Percentiles rank a stretch among this genome's conserved stretches.
phyloP scores from a whole-genome alignment of 2,329 filamentous ascomycete species.

The Aureobasidium mangrovei region DNA sequence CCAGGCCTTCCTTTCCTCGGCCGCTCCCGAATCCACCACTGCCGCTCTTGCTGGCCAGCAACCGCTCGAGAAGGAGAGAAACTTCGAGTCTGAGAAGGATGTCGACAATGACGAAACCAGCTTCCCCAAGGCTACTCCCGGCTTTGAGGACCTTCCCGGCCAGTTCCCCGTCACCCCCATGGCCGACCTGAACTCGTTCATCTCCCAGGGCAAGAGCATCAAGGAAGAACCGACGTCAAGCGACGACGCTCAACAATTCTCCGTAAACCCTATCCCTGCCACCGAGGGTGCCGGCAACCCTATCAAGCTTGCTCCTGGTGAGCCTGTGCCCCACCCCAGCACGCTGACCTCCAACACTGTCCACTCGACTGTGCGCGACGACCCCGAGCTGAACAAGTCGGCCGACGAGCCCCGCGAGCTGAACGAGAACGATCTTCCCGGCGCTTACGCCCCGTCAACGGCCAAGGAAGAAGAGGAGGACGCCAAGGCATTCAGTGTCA shows the following conservation, averaged over 20 bases:
- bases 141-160: constrained; percentile 46
- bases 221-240: no score
- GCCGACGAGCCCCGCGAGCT: constrained; percentile 30
- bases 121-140: constrained; percentile 17
- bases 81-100: background rate
- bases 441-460: constrained; percentile 8
- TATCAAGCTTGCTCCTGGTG: constrained; percentile 66
- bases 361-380: constrained; percentile 54
- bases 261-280: constrained; percentile 44
- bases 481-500: constrained; percentile 44
- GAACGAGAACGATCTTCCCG: constrained; percentile 11
- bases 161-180: constrained; percentile 65
- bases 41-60: constrained; percentile 59
- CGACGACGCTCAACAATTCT: constrained; percentile 31
- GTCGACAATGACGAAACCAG: constrained; percentile 19
- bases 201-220: no score
- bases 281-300: constrained; percentile 59
- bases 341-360: constrained; percentile 62
- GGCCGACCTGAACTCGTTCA: constrained; percentile 22
- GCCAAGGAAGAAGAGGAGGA: constrained; percentile 21
- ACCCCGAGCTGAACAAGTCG: constrained; percentile 47
- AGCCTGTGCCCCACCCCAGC: constrained; percentile 64
- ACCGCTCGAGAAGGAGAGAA: constrained; percentile 47
- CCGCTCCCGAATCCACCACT: constrained; percentile 62
- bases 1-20: constrained; percentile 53